Conservation (phyloP, 345 rosid species). For the Citrus unshiu region DNA sequence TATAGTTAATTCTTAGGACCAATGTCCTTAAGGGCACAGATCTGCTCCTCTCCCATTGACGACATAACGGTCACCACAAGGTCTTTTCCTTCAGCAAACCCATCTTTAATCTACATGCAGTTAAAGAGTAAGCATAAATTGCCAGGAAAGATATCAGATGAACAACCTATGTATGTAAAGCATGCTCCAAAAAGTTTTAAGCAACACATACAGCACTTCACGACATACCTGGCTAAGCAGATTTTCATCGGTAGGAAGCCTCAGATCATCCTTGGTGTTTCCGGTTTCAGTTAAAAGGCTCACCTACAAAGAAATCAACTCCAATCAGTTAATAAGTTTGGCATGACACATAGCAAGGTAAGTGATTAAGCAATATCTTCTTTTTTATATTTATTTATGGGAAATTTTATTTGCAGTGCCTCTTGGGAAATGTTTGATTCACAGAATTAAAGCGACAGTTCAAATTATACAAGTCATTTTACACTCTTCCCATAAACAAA, state of each 20-base stretch:
- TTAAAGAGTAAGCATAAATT: not conserved
- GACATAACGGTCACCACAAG: slow-evolving; percentile 68
- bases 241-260: slow-evolving; percentile 69
- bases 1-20: slow-evolving; percentile 53
- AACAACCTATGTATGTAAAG: not conserved
- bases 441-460: not conserved
- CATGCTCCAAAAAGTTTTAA: not conserved
- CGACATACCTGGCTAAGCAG: slow-evolving; percentile 51
- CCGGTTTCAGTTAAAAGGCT: slow-evolving; percentile 70
- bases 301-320: slow-evolving; percentile 31
- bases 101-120: slow-evolving; percentile 45
- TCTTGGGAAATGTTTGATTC: not conserved
- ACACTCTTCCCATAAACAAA: not conserved
- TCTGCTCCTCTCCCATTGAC: slow-evolving; percentile 72
- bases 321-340: not conserved
- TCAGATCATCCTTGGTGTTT: slow-evolving; percentile 69
- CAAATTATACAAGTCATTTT: not conserved
- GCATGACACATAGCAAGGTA: not conserved
- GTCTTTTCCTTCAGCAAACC: slow-evolving; percentile 65
- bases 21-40: slow-evolving; percentile 61
- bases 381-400: not conserved
- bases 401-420: no score
- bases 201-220: not conserved
- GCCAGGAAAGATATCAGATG: not conserved
- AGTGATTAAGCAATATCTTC: not conserved